Evolutionary conservation across 2,329 filamentous ascomycete species (phyloP), one percentile per base, ranked within the genome.

Genomic region (Endoconidiophora polonica): DNA sequence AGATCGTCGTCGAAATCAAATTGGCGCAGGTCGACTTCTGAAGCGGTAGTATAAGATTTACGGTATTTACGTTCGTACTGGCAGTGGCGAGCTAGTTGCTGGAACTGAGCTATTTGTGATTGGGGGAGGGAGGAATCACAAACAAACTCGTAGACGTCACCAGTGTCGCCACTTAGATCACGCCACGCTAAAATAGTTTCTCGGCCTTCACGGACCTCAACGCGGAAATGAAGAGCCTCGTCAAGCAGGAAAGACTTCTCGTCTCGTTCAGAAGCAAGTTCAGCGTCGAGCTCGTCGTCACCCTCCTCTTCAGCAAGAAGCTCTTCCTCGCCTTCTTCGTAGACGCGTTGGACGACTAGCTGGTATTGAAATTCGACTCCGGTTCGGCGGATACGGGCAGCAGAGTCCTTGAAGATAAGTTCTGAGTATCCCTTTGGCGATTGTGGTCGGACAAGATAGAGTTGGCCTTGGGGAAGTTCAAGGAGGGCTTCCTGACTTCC

Each of bases 381-480:
- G 14, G 91, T 96, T 56, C 86, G 80, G 56, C 93, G 83, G 60
- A 98, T 93, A 55, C 83, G 86, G 48, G 90, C 86, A 44, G 86
- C 84, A 38, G 87, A 83, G 78, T 98, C 91, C 66, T 91, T 94
- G 74, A 95, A 98, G 66, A 98, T 94, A 62, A 96, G 86, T 66
- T 98, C 91, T 1, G 90, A 95, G 64, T 95, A 96, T 57, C 91
- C 91, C 65, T 98, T 98, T 52, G 90, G 87, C 5, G 90, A 96
- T 46, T 86, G 77, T 9, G 91, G 91, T 59, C 91, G 85, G 59
- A 98, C 91, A 57, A 98, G 82, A 66, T 95, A 98, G 42, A 98
- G 85, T 66, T 96, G 88, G 62, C 91, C 91, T 65, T 96, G 87
- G 14, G 88, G 80, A 41, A 98, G 81, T 63, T 96, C 88, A 66